phyloP scores from a whole-genome alignment of 306 rosid genomes.

The Casuarina equisetifolia region DNA sequence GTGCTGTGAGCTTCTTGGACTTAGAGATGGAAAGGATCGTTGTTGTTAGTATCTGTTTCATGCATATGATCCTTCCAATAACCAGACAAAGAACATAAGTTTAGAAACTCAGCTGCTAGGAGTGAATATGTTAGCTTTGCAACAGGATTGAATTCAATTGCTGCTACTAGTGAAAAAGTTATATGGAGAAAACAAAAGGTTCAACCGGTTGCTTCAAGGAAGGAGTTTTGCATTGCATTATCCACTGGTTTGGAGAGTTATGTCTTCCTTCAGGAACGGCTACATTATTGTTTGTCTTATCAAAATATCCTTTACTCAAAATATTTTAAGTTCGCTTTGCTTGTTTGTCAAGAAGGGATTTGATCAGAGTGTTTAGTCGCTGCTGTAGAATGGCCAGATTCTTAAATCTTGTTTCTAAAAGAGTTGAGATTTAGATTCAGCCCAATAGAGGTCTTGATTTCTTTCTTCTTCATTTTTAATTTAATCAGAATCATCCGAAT shows the following conservation, averaged over 20 bases:
- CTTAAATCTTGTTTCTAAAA: background rate
- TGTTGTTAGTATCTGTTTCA: background rate
- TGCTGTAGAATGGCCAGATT: background rate
- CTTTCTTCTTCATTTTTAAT: background rate
- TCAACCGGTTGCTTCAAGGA: background rate
- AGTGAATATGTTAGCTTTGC: background rate
- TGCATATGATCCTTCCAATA: background rate
- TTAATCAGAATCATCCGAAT: conserved; percentile 11
- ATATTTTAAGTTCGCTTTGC: background rate
- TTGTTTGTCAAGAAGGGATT: background rate
- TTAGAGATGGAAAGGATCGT: background rate
- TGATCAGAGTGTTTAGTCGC: background rate
- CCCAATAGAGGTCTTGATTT: background rate
- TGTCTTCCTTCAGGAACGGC: background rate
- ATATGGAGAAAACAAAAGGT: background rate
- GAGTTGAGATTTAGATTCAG: background rate
- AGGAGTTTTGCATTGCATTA: background rate
- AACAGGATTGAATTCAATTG: background rate
- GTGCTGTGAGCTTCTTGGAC: background rate
- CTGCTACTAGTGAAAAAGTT: background rate
- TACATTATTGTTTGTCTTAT: too few relatives aligned
- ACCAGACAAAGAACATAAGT: background rate
- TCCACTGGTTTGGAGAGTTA: background rate
- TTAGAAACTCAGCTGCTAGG: background rate
- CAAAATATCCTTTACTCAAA: too few relatives aligned